These are phyloP conservation scores for Yamadazyma tumulicola DNA, from an alignment of 805 yeast species.

Conservation along the genomic window DNA sequence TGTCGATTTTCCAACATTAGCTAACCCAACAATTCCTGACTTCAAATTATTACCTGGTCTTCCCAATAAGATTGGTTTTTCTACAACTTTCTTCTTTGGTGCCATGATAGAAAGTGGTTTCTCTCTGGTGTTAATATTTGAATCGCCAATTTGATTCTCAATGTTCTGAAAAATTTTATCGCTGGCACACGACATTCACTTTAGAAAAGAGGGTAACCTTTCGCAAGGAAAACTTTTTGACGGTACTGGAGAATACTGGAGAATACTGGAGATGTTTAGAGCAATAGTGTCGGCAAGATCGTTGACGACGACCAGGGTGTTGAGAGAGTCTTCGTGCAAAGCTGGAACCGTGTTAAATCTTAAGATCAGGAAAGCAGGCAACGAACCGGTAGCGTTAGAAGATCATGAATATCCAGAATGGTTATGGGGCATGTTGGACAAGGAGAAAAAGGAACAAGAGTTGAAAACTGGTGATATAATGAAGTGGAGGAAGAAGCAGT, in stretches of 20 bases:
- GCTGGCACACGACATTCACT: constrained; percentile 4
- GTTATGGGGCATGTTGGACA: constrained; percentile 85
- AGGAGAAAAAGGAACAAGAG: constrained; percentile 52
- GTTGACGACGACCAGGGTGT: neutral
- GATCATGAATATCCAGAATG: constrained; percentile 91
- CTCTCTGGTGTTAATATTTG: constrained; percentile 9
- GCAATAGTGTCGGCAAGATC: constrained; percentile 4
- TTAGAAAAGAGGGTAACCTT: neutral
- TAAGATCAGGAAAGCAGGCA: constrained; percentile 73
- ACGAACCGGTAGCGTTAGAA: constrained; percentile 82
- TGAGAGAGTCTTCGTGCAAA: constrained; percentile 36
- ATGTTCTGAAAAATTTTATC: constrained; percentile 7
- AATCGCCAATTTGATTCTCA: neutral
- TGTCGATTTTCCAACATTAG: constrained; percentile 54
- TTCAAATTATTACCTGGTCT: constrained; percentile 59
- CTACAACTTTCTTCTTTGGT: constrained; percentile 67
- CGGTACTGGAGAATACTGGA: too few species aligned
- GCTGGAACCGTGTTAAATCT: constrained; percentile 73
- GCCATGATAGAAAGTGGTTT: too few species aligned
- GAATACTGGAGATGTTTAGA: constrained; percentile 2
- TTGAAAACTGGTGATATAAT: constrained; percentile 59
- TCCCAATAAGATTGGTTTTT: constrained; percentile 67
- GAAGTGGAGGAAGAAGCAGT: constrained; percentile 61
- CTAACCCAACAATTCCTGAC: constrained; percentile 70
- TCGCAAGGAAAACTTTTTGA: too few species aligned